Evolutionary conservation across 148 eudicot species (phyloP), one percentile per base, ranked within the genome.

Genomic region (Fagopyrum homotropicum): DNA sequence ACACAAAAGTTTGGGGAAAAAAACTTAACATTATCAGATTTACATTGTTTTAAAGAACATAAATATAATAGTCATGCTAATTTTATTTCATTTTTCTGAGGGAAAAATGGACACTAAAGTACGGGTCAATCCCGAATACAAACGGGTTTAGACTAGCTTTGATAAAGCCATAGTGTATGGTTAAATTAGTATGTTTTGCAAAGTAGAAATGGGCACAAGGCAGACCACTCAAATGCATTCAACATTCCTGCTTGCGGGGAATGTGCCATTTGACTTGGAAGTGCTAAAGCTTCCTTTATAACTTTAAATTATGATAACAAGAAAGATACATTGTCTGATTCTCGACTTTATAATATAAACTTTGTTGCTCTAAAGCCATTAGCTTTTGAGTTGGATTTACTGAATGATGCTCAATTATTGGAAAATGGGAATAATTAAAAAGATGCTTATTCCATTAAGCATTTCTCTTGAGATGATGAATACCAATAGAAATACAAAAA

Each of bases 391-490:
- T 43, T 66, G 71, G 71, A 40, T 40, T 66, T 43, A 35, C 2
- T 43, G 7, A 14, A 40, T 16, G 5, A 66, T 40, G 19, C 15
- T 43, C 71, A 40, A 66, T 66, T 43, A 66, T 66, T 70, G 75
- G 22, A 63, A 46, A 50, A 11, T 48, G 19, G 44, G 64, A 76
- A 73, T 74, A 40, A 43, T 66, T 59, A 63, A 9, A 45, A 76
- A 81, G 82, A 76, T 74, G 78, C 80, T 79, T 79, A 76, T 75
- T 81, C 70, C 26, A 12, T 80, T 78, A 77, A 80, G 75, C 55
- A 63, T 15, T 22, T 63, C 68, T 69, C 78, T 78, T 70, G 81
- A 81, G 72, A 78, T 35, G 69, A 74, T 73, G 80, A 76, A 76
- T 50, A 78, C 76, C 74, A 68, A 35, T 35, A 35, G 2, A 11